These are phyloP conservation scores for Bruguiera gymnorhiza DNA, from an alignment of 345 rosid species.

Conservation along the genomic window DNA sequence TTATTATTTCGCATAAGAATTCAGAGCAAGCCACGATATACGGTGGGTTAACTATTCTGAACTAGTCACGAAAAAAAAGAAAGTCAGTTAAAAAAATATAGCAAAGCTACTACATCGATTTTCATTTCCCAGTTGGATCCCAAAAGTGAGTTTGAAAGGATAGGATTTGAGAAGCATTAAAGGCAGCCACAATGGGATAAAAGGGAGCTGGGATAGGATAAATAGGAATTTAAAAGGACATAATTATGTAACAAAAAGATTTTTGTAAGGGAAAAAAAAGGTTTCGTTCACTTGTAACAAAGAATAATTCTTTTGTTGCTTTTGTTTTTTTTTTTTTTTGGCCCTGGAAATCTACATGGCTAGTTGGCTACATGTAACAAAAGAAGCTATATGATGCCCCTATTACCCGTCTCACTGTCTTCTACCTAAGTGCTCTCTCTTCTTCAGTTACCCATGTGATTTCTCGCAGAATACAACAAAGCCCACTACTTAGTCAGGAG, in stretches of 20 bases:
- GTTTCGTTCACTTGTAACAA: not conserved
- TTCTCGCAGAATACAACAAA: conserved; percentile 4
- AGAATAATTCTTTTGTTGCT: not conserved
- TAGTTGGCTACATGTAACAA: not conserved
- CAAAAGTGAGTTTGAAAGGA: not conserved
- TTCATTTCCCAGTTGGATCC: no score
- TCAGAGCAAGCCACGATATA: not conserved
- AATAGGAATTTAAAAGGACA: not conserved
- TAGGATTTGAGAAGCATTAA: not conserved
- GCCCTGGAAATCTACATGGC: not conserved
- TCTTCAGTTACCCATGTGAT: conserved; percentile 32
- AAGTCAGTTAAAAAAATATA: not conserved
- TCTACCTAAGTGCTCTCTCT: not conserved
- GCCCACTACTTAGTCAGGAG: not conserved
- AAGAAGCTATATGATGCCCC: not conserved
- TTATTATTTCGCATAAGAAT: not conserved
- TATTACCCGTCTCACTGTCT: not conserved
- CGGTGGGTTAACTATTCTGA: not conserved
- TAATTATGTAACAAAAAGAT: not conserved
- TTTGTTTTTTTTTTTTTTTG: not conserved
- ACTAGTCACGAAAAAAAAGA: not conserved
- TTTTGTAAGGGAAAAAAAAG: not conserved
- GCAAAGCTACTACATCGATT: no score
- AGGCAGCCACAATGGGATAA: not conserved
- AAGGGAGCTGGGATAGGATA: not conserved